Evolutionary conservation across 73 alveolate genomes (phyloP).

Genomic region (Effrenium voratum): DNA sequence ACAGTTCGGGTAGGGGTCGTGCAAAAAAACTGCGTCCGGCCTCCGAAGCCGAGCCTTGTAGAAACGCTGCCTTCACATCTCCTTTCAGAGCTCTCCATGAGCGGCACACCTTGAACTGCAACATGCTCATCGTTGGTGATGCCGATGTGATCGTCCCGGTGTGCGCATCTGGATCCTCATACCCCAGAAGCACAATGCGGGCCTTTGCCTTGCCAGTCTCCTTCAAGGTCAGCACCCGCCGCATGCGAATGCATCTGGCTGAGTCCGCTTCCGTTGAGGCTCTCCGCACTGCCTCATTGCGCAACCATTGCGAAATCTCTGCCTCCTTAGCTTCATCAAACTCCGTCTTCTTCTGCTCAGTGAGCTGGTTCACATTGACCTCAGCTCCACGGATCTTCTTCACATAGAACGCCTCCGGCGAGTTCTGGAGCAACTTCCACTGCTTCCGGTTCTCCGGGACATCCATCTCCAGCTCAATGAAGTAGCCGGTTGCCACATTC

Average conservation of each 20-base stretch:
- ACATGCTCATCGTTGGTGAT: not conserved
- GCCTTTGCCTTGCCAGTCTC: not conserved
- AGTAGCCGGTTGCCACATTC: not conserved
- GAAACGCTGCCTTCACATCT: conserved; percentile 13
- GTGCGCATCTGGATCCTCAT: not conserved
- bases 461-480: not conserved
- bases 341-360: not conserved
- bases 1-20: not conserved
- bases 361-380: not conserved
- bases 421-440: not conserved
- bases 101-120: not conserved
- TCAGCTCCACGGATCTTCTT: not conserved
- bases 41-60: not conserved
- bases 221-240: conserved; percentile 2
- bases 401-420: not conserved
- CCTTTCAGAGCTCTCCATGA: not conserved
- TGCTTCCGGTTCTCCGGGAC: not conserved
- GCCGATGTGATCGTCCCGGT: not conserved
- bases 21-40: not conserved
- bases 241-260: not conserved
- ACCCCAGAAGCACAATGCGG: conserved; percentile 4
- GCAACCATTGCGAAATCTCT: not conserved
- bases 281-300: not conserved
- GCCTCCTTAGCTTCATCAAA: conserved; percentile 36
- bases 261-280: not conserved